phyloP scores from a whole-genome alignment of 148 eudicot species.

The Mesembryanthemum crystallinum region DNA sequence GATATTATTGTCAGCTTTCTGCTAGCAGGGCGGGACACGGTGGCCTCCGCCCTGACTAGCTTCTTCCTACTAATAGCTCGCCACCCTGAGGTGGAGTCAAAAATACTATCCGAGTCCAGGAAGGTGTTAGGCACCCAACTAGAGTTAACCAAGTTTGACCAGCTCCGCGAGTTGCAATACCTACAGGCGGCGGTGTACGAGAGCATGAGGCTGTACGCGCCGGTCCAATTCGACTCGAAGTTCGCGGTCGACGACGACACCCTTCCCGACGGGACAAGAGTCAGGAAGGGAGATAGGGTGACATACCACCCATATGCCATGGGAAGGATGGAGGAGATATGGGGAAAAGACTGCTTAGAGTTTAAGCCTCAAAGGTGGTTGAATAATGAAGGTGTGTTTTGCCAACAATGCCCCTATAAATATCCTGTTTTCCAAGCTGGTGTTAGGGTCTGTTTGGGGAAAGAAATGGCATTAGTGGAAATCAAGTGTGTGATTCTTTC shows the following conservation, averaged over 20 bases:
- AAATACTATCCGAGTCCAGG: slow-evolving; percentile 39
- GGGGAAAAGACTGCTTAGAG: slow-evolving; percentile 62
- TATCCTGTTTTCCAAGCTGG: slow-evolving; percentile 83
- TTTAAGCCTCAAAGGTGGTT: slow-evolving; percentile 82
- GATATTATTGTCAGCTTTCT: slow-evolving; percentile 61
- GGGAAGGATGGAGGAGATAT: slow-evolving; percentile 68
- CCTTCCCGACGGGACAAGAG: slow-evolving; percentile 43
- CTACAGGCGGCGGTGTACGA: slow-evolving; percentile 60
- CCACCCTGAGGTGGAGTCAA: slow-evolving; percentile 35
- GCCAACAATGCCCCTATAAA: slow-evolving; percentile 43
- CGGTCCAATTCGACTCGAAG: slow-evolving; percentile 74
- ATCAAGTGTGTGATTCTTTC: slow-evolving; percentile 49
- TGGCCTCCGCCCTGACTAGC: slow-evolving; percentile 53
- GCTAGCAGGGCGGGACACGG: slow-evolving; percentile 62
- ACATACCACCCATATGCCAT: slow-evolving; percentile 76
- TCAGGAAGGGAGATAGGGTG: slow-evolving; percentile 57
- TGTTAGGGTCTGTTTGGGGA: slow-evolving; percentile 65
- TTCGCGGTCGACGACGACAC: slow-evolving; percentile 50
- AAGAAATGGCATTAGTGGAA: slow-evolving; percentile 66
- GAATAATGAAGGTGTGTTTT: slow-evolving; percentile 41
- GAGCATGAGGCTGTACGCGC: slow-evolving; percentile 69
- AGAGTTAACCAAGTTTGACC: slow-evolving; percentile 19
- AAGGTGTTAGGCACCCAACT: slow-evolving; percentile 29
- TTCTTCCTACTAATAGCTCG: slow-evolving; percentile 41
- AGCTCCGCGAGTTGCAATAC: slow-evolving; percentile 44